phyloP scores from a whole-genome alignment of 129 eudicot species.

The Escallonia rubra region DNA sequence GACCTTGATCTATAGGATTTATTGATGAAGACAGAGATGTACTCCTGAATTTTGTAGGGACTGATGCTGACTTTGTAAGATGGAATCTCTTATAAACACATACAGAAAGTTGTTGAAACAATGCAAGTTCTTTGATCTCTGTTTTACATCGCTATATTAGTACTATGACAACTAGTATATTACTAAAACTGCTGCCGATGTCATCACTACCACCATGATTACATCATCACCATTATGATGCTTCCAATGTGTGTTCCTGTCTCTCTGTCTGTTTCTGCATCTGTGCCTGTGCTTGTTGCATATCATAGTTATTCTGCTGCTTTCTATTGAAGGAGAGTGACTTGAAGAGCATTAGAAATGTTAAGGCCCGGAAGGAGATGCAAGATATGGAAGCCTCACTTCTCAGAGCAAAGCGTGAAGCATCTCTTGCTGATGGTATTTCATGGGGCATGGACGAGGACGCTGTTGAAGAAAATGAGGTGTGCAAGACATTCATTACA shows the following conservation, averaged over 20 bases:
- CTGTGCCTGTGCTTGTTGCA: background rate
- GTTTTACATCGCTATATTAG: too few relatives aligned
- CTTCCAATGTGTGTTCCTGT: background rate
- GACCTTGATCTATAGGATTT: too few relatives aligned
- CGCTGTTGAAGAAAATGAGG: conserved; percentile 97
- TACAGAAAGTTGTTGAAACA: too few relatives aligned
- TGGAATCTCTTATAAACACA: too few relatives aligned
- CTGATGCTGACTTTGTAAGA: too few relatives aligned
- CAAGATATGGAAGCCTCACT: conserved; percentile 96
- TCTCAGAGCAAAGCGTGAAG: conserved; percentile 73
- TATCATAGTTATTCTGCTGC: background rate
- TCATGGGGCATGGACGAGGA: conserved; percentile 99
- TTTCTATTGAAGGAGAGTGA: conserved; percentile 71
- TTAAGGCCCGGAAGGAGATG: conserved; percentile 45
- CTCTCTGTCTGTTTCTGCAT: background rate
- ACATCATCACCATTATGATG: background rate
- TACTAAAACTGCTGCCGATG: too few relatives aligned
- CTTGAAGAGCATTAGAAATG: conserved; percentile 37
- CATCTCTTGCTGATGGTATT: conserved; percentile 90
- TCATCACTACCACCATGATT: too few relatives aligned
- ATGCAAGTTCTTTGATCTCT: too few relatives aligned
- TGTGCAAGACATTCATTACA: conserved; percentile 15
- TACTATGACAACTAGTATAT: too few relatives aligned
- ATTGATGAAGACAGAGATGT: too few relatives aligned
- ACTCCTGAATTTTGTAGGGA: too few relatives aligned